A percentile compares a stretch with the other conserved stretches of the same genome.
Conservation (phyloP, 106 monocot genomes). For the Agapanthus africanus region DNA sequence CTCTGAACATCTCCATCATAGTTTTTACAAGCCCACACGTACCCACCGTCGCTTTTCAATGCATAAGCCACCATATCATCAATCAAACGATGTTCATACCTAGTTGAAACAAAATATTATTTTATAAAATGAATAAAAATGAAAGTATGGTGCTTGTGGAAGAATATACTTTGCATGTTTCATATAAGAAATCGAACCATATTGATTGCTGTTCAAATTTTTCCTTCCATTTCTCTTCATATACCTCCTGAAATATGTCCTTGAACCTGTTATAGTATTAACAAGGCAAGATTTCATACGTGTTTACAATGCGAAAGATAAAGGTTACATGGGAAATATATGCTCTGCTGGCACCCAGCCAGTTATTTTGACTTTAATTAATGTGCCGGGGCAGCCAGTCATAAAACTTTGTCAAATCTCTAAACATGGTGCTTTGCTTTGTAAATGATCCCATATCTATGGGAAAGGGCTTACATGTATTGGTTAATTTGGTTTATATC, state of each 20-base stretch:
- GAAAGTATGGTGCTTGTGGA: not conserved
- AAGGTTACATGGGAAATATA: not conserved
- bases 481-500: no score
- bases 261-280: conserved; percentile 42
- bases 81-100: conserved; percentile 84
- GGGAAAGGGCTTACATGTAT: no score
- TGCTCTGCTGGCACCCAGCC: no score
- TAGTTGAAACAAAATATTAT: conserved; percentile 2
- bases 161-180: not conserved
- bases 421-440: no score
- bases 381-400: no score
- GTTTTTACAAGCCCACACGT: conserved; percentile 98
- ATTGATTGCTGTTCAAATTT: conserved; percentile 64
- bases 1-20: conserved; percentile 99
- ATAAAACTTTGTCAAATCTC: no score
- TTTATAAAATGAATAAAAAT: not conserved
- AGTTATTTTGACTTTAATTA: no score
- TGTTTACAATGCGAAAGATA: not conserved
- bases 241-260: conserved; percentile 84
- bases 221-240: conserved; percentile 72
- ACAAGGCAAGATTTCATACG: not conserved
- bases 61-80: conserved; percentile 94
- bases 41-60: conserved; percentile 83
- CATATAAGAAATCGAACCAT: conserved; percentile 32
- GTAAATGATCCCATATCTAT: no score